Evolutionary conservation across 495 filamentous ascomycete genomes (phyloP).

Genomic region (Aspergillus egyptiacus): DNA sequence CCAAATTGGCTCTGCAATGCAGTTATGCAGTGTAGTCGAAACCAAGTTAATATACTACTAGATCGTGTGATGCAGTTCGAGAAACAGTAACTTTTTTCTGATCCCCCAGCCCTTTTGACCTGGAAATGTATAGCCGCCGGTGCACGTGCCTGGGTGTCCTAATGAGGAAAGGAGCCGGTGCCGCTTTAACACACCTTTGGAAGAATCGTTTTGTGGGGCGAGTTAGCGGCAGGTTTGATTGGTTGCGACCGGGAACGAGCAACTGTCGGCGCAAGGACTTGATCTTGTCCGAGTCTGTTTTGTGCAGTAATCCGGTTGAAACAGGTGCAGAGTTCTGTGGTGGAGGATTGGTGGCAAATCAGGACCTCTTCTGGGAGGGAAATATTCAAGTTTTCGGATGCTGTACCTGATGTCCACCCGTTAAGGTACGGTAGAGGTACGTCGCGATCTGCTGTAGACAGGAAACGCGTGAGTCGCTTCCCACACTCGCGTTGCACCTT

Average conservation of each 20-base stretch:
- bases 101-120: constrained; percentile 7
- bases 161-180: constrained; percentile 12
- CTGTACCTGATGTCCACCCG: constrained; percentile 6
- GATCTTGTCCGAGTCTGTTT: constrained; percentile 12
- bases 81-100: neutral
- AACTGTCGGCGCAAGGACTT: constrained; percentile 13
- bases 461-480: constrained; percentile 11
- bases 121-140: constrained; percentile 10
- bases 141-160: constrained; percentile 16
- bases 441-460: neutral
- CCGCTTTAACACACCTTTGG: constrained; percentile 10
- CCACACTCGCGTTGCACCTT: constrained; percentile 17
- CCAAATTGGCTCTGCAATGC: constrained; percentile 5
- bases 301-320: neutral
- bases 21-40: neutral
- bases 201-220: constrained; percentile 3
- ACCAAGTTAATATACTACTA: constrained; percentile 14
- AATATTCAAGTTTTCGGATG: constrained; percentile 3
- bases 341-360: constrained; percentile 4
- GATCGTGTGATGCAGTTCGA: constrained; percentile 3
- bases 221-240: constrained; percentile 8
- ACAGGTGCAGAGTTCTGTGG: neutral
- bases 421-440: neutral
- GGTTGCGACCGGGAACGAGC: constrained; percentile 1
- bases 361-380: constrained; percentile 4